Evolutionary conservation across 2,329 filamentous ascomycete species (phyloP).

Genomic region (Juglanconis sp.): DNA sequence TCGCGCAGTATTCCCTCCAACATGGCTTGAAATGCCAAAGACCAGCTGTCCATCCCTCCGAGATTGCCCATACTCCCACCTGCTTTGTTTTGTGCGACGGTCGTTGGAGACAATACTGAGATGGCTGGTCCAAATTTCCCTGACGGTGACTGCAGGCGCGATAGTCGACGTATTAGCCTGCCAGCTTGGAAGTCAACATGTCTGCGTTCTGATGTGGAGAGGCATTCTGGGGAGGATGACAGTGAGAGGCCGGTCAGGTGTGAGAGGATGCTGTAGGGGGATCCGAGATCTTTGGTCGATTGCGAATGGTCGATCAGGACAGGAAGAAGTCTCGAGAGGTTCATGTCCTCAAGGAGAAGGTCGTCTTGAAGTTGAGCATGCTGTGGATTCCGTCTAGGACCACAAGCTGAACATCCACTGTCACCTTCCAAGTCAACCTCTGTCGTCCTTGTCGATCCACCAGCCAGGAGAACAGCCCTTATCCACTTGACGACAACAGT

Average conservation of each 20-base stretch:
- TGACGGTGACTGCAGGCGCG: constrained; percentile 41
- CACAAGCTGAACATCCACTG: neutral
- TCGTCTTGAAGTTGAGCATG: neutral
- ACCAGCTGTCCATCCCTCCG: constrained; percentile 44
- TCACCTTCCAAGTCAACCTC: neutral
- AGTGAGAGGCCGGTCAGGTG: constrained; percentile 37
- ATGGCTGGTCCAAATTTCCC: constrained; percentile 46
- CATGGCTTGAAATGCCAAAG: constrained; percentile 53
- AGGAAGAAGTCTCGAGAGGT: constrained; percentile 36
- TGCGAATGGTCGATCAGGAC: constrained; percentile 37
- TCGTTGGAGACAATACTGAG: constrained; percentile 30
- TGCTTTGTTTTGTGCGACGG: constrained; percentile 11
- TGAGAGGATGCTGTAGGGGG: constrained; percentile 42
- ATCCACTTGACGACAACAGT: constrained; percentile 45
- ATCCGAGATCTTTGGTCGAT: constrained; percentile 24
- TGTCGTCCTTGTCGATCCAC: neutral
- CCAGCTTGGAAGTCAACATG: constrained; percentile 46
- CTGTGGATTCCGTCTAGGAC: neutral
- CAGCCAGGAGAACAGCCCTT: constrained; percentile 20
- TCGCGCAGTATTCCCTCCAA: constrained; percentile 56
- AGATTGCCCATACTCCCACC: constrained; percentile 4
- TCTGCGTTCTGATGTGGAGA: constrained; percentile 33
- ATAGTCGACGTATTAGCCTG: constrained; percentile 42
- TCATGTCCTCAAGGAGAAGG: neutral
- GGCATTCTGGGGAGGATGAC: constrained; percentile 30